Percentiles rank a stretch among this genome's conserved stretches.
Evolutionary conservation across 2,329 filamentous ascomycete species (phyloP).

Genomic region (Paraconiothyrium sp.): DNA sequence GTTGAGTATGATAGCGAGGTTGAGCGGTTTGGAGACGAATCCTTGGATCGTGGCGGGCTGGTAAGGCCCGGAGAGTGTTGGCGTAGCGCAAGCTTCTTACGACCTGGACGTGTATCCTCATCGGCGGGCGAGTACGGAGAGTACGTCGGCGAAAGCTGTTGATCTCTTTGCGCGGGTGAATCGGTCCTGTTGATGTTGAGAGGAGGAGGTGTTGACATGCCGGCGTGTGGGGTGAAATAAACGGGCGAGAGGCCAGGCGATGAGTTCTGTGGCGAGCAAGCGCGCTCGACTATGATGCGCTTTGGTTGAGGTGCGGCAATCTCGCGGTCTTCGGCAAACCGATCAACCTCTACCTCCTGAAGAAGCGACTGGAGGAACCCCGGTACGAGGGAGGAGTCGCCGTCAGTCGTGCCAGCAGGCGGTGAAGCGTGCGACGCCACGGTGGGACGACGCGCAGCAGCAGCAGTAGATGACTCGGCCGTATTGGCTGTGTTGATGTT

Average conservation of each 20-base stretch:
- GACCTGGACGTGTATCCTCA: conserved; percentile 49
- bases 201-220: conserved; percentile 74
- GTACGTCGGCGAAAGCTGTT: conserved; percentile 75
- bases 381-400: conserved; percentile 60
- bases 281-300: conserved; percentile 52
- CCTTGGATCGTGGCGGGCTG: conserved; percentile 62
- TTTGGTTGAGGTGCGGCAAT: conserved; percentile 51
- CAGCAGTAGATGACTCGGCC: conserved; percentile 51
- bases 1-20: conserved; percentile 76
- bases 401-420: conserved; percentile 28
- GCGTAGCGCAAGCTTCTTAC: conserved; percentile 39
- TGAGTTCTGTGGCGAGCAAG: conserved; percentile 58
- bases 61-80: conserved; percentile 43
- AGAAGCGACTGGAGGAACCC: conserved; percentile 88
- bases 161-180: conserved; percentile 61
- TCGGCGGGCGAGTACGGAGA: conserved; percentile 68
- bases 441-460: conserved; percentile 38
- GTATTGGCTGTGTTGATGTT: conserved; percentile 59
- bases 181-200: conserved; percentile 67
- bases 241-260: conserved; percentile 76
- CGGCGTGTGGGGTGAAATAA: conserved; percentile 70
- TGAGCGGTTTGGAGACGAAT: conserved; percentile 73
- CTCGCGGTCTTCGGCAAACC: conserved; percentile 47
- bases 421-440: conserved; percentile 41
- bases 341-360: conserved; percentile 78